These are phyloP conservation scores for Globisporangium irregulare DNA, from an alignment of 352 stramenopile genomes.

Conservation along the genomic window DNA sequence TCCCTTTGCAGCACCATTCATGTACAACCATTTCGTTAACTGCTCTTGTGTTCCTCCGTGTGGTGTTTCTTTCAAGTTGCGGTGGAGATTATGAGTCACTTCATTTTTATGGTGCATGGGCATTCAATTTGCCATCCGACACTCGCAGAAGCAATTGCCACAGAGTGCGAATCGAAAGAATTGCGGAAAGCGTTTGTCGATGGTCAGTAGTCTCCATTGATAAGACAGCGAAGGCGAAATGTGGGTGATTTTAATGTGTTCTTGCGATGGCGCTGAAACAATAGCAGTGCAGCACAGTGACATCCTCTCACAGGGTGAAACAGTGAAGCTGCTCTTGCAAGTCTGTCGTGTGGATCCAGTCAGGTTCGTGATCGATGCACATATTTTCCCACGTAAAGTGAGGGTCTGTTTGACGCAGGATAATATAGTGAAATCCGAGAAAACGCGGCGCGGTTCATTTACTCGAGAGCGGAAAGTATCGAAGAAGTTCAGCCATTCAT, in stretches of 20 bases:
- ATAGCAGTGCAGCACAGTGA: background rate
- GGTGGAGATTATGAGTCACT: background rate
- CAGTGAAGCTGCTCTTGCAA: background rate
- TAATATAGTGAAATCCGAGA: background rate
- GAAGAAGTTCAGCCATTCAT: background rate
- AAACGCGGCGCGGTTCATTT: background rate
- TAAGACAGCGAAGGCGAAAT: background rate
- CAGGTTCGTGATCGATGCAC: background rate
- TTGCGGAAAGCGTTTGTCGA: background rate
- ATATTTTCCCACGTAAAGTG: background rate
- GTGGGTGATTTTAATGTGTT: background rate
- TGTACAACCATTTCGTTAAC: background rate
- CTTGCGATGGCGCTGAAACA: background rate
- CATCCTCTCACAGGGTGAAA: background rate
- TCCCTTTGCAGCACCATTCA: background rate
- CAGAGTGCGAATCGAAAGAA: background rate
- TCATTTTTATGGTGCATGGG: background rate
- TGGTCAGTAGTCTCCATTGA: background rate
- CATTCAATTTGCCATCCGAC: background rate
- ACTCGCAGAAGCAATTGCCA: background rate
- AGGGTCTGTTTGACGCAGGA: background rate
- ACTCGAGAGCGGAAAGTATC: background rate
- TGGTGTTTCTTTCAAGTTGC: background rate
- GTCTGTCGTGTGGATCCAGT: background rate
- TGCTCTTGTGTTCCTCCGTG: no score